phyloP scores from a whole-genome alignment of 2,329 filamentous ascomycete genomes.

The Hirsutella thompsonii region DNA sequence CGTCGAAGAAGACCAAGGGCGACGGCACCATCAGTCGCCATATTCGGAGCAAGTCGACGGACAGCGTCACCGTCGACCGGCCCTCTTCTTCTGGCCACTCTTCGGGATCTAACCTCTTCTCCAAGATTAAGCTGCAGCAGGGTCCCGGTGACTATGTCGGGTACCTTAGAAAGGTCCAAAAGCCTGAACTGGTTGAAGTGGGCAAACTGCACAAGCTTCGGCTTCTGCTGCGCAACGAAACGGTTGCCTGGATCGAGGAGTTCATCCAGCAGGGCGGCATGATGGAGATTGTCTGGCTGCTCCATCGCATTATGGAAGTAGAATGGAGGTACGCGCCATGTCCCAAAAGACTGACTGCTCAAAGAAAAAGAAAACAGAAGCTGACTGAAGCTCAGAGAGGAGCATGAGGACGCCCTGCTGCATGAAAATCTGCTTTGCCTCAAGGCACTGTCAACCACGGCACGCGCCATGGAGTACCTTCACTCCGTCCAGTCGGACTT shows the following conservation, averaged over 20 bases:
- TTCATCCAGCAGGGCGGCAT: slow-evolving; percentile 87
- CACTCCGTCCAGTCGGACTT: slow-evolving; percentile 66
- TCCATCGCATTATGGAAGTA: slow-evolving; percentile 86
- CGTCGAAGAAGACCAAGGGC: slow-evolving; percentile 61
- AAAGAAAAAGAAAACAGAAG: background rate
- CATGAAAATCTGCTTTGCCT: slow-evolving; percentile 88
- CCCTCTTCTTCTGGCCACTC: slow-evolving; percentile 37
- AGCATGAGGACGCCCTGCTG: slow-evolving; percentile 85
- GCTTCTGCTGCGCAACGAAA: slow-evolving; percentile 82
- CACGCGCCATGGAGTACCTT: slow-evolving; percentile 70
- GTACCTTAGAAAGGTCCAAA: slow-evolving; percentile 69
- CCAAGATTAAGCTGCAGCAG: slow-evolving; percentile 61
- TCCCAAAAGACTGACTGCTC: background rate
- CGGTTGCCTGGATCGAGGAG: slow-evolving; percentile 85
- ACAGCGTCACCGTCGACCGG: slow-evolving; percentile 52
- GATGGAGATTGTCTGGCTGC: slow-evolving; percentile 74
- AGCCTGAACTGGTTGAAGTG: slow-evolving; percentile 79
- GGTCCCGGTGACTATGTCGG: slow-evolving; percentile 74
- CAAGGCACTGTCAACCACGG: slow-evolving; percentile 89
- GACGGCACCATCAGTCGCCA: slow-evolving; percentile 50
- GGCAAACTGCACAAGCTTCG: slow-evolving; percentile 89
- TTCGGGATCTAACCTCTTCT: slow-evolving; percentile 44
- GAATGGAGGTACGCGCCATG: slow-evolving; percentile 64
- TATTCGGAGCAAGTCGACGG: slow-evolving; percentile 59
- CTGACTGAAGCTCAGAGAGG: slow-evolving; percentile 48